Evolutionary conservation across 805 yeast species (phyloP).

Genomic region (Yamadazyma paraphyllophila): DNA sequence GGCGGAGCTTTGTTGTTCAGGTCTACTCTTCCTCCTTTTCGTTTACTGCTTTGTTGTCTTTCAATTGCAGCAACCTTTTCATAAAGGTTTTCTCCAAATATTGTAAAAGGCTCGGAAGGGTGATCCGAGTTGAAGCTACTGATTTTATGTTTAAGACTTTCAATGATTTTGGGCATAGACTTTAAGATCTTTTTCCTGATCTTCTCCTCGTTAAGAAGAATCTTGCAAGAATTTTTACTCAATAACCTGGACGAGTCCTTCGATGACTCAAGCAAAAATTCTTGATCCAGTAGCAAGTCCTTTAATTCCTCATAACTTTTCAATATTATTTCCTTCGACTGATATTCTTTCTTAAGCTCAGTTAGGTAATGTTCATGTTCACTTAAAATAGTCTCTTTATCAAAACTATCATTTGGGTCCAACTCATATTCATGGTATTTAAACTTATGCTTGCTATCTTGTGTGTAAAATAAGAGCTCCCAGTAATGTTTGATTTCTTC

Average conservation of each 20-base stretch:
- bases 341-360: conserved; percentile 48
- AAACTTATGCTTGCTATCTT: conserved; percentile 49
- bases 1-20: not conserved
- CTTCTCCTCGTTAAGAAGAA: conserved; percentile 77
- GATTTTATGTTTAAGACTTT: conserved; percentile 48
- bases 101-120: conserved; percentile 21
- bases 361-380: conserved; percentile 64
- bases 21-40: not conserved
- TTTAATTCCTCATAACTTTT: conserved; percentile 54
- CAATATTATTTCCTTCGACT: conserved; percentile 53
- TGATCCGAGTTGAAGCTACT: conserved; percentile 44
- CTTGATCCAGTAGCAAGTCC: conserved; percentile 57
- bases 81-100: conserved; percentile 51
- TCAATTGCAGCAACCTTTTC: conserved; percentile 37
- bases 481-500: conserved; percentile 59
- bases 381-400: conserved; percentile 59
- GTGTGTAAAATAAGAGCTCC: conserved; percentile 58
- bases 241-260: conserved; percentile 78
- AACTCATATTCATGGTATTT: conserved; percentile 31
- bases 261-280: conserved; percentile 62
- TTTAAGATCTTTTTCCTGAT: conserved; percentile 65
- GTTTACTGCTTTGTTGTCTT: conserved; percentile 14
- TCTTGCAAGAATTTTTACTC: conserved; percentile 73
- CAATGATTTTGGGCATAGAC: conserved; percentile 63
- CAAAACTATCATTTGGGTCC: conserved; percentile 36